phyloP scores from a whole-genome alignment of 352 stramenopile species.

The Phytopythium sindhum region DNA sequence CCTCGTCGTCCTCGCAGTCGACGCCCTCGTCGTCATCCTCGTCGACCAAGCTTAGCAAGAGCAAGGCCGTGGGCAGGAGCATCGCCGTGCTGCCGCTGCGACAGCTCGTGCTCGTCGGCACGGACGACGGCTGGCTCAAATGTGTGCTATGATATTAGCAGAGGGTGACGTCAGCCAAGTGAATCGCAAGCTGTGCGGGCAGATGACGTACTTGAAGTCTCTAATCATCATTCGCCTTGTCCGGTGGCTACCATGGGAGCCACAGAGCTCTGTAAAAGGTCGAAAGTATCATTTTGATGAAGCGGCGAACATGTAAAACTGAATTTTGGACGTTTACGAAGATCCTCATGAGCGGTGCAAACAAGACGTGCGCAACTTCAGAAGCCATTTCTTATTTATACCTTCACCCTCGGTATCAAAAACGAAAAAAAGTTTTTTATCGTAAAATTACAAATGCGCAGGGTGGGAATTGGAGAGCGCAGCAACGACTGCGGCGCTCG shows the following conservation, averaged over 20 bases:
- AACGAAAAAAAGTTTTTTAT: not conserved
- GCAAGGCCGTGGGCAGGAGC: conserved; percentile 35
- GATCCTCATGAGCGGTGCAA: not conserved
- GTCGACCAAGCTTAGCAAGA: conserved; percentile 37
- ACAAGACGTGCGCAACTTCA: not conserved
- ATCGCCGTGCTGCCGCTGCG: conserved; percentile 52
- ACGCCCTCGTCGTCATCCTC: not conserved
- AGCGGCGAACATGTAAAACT: not conserved
- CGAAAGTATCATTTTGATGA: too few relatives aligned
- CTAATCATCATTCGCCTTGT: not conserved
- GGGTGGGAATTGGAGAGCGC: not conserved
- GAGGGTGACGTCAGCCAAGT: not conserved
- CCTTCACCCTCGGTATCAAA: not conserved
- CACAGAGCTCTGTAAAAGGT: too few relatives aligned
- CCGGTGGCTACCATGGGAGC: too few relatives aligned
- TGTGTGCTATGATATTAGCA: conserved; percentile 26
- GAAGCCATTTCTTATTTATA: not conserved
- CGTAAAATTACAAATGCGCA: conserved; percentile 5
- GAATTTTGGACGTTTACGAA: not conserved
- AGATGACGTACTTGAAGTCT: not conserved
- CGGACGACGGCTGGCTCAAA: conserved; percentile 63
- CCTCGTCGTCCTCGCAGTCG: not conserved
- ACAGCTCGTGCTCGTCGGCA: conserved; percentile 55
- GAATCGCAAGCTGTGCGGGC: not conserved
- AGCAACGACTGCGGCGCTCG: not conserved